Evolutionary conservation across 2,329 filamentous ascomycete genomes (phyloP), one percentile per base, ranked within the genome.

Genomic region (Xylariaceae sp.): DNA sequence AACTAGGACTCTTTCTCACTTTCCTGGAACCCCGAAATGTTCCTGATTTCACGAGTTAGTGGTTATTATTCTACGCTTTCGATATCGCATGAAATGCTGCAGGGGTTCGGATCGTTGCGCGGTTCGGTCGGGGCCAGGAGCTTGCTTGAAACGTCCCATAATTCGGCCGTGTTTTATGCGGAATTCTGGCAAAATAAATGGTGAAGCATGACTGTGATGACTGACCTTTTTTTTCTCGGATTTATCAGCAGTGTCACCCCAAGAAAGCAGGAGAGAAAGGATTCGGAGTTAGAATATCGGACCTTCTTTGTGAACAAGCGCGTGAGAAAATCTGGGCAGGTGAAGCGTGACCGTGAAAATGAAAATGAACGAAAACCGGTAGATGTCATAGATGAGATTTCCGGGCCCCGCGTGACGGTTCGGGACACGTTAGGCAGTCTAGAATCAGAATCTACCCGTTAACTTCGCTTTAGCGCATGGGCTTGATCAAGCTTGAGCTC

Each of bases 11-110:
- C 45, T 47, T 30, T 30, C 23, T 30, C 23, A 4, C 23, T 30
- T 30, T 30, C 55, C 4, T 51, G 11, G 23, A 23, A 11, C 23
- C 44, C 30, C 18, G 13, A 50, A 39, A 41, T 49, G 41, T 64
- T 57, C 55, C 62, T 62, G 54, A 56, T 56, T 18, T 51, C 18
- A 39, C 48, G 10, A 57, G 57, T 59, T 59, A 59, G 59, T 45
- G 48, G 50, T 51, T 44, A 17, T 50, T 44, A 15, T 47, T 49
- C 45, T 61, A 34, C 34, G 23, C 4, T 30, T 53, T 35, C 56
- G 41, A 55, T 45, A 41, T 51, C 55, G 51, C 30, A 61, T 45
- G 50, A 52, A 44, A 56, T 7, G 62, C 62, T 62, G 58, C 23
- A 58, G 56, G 56, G 15, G 15, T 44, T 35, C 8, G 13, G 4